phyloP scores from a whole-genome alignment of 768 basidiomycete species.

The Zangia roseola region DNA sequence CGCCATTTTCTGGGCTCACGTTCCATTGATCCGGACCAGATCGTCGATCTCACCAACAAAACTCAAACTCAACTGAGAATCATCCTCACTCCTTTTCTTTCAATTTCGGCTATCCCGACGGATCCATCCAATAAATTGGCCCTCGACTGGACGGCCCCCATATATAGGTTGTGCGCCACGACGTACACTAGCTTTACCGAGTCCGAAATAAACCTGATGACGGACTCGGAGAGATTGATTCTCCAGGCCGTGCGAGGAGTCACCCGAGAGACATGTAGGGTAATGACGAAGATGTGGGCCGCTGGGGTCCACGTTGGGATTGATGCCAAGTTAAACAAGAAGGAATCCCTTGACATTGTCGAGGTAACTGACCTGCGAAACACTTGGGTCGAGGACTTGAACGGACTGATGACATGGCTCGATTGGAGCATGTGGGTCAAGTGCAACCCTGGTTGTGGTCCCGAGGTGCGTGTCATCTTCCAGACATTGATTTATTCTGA shows the following conservation, averaged over 20 bases:
- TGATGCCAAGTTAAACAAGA: constrained; percentile 8
- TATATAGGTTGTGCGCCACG: constrained; percentile 30
- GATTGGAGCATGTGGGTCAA: constrained; percentile 53
- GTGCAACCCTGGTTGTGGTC: constrained; percentile 45
- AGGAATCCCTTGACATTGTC: background rate
- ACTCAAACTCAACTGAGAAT: constrained; percentile 24
- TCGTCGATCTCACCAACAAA: constrained; percentile 9
- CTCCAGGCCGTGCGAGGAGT: constrained; percentile 32
- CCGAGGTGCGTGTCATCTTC: constrained; percentile 47
- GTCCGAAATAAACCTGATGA: constrained; percentile 13
- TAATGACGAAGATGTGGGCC: constrained; percentile 47
- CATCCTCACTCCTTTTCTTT: constrained; percentile 32
- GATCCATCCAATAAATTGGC: background rate
- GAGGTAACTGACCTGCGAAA: constrained; percentile 11
- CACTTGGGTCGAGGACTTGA: constrained; percentile 37
- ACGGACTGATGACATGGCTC: constrained; percentile 46
- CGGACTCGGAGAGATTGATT: constrained; percentile 30
- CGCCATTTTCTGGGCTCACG: constrained; percentile 20
- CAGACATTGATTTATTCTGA: too few species aligned
- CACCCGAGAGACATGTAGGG: constrained; percentile 45
- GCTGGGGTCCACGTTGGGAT: constrained; percentile 30
- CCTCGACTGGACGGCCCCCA: constrained; percentile 28
- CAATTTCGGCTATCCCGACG: constrained; percentile 11
- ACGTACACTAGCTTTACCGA: constrained; percentile 21
- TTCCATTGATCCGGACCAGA: background rate